A percentile compares a stretch with the other conserved stretches of the same genome.
phyloP scores from a whole-genome alignment of 176 grass and related monocot species.

The Melocanna baccifera region DNA sequence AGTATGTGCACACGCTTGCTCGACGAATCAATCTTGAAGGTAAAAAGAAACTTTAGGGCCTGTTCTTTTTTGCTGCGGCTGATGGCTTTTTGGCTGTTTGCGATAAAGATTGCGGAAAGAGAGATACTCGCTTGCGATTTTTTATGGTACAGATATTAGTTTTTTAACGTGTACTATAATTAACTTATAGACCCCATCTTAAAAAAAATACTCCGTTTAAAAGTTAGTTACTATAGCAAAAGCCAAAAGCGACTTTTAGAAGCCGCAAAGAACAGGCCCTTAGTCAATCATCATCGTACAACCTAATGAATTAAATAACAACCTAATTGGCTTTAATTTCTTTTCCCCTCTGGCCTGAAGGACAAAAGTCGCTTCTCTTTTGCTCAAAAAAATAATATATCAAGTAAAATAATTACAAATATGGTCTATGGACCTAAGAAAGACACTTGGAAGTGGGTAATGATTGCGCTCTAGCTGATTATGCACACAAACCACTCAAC shows the following conservation, averaged over 20 bases:
- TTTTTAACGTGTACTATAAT: too few species aligned
- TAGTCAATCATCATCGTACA: constrained; percentile 22
- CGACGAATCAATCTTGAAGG: constrained; percentile 17
- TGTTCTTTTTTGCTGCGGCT: too few species aligned
- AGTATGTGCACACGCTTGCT: constrained; percentile 21
- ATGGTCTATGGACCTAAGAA: constrained; percentile 27
- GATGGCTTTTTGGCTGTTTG: too few species aligned
- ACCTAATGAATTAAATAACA: not conserved
- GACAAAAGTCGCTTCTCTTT: constrained; percentile 16
- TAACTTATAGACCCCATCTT: too few species aligned
- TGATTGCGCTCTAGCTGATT: constrained; percentile 11
- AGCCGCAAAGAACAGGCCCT: too few species aligned
- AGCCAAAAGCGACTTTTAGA: too few species aligned
- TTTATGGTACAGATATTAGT: too few species aligned
- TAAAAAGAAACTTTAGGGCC: constrained; percentile 10
- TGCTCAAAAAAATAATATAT: not conserved
- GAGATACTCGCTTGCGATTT: too few species aligned
- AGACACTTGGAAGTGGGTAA: constrained; percentile 14
- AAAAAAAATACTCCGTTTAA: too few species aligned
- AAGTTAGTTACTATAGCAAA: too few species aligned
- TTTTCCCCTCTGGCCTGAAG: not conserved
- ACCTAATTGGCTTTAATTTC: not conserved
- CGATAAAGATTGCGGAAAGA: too few species aligned
- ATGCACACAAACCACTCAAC: constrained; percentile 27
- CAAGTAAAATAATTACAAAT: constrained; percentile 5